Evolutionary conservation across 2,329 filamentous ascomycete species (phyloP).

Genomic region (Scortechinia acanthostroma): DNA sequence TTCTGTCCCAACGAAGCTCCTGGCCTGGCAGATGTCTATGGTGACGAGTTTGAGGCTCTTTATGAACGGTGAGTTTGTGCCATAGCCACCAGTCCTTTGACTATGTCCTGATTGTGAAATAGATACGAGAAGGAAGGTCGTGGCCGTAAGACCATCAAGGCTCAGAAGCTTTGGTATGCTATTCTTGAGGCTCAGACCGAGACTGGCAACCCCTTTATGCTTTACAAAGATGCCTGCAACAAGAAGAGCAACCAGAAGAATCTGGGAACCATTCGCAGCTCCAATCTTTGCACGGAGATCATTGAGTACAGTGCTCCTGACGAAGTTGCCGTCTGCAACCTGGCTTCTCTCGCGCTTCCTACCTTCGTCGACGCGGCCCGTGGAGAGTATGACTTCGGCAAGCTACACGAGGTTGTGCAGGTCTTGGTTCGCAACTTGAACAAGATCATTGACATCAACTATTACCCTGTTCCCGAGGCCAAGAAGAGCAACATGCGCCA

Average conservation of each 20-base stretch:
- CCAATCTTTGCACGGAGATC: constrained; percentile 97
- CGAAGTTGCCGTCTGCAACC: constrained; percentile 96
- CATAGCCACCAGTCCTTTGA: constrained; percentile 1
- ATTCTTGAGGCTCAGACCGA: constrained; percentile 97
- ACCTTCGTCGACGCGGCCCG: constrained; percentile 82
- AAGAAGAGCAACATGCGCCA: constrained; percentile 95
- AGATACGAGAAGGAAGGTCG: constrained; percentile 83
- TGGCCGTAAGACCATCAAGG: constrained; percentile 85
- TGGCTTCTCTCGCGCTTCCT: constrained; percentile 87
- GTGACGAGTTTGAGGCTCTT: constrained; percentile 90
- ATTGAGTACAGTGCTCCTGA: constrained; percentile 95
- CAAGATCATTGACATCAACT: constrained; percentile 96
- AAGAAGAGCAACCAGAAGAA: constrained; percentile 99
- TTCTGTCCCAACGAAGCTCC: constrained; percentile 98
- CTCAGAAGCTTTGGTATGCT: constrained; percentile 98
- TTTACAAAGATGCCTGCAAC: constrained; percentile 98
- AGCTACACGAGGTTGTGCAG: constrained; percentile 88
- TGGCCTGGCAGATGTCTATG: constrained; percentile 90
- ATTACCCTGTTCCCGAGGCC: constrained; percentile 94
- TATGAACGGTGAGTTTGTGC: constrained; percentile 53
- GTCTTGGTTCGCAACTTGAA: constrained; percentile 93
- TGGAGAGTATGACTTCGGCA: constrained; percentile 87
- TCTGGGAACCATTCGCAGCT: constrained; percentile 93
- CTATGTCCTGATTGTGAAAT: background rate
- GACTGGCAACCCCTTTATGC: constrained; percentile 98